Conservation (phyloP, 768 basidiomycete genomes). For the Nidularia sp. region DNA sequence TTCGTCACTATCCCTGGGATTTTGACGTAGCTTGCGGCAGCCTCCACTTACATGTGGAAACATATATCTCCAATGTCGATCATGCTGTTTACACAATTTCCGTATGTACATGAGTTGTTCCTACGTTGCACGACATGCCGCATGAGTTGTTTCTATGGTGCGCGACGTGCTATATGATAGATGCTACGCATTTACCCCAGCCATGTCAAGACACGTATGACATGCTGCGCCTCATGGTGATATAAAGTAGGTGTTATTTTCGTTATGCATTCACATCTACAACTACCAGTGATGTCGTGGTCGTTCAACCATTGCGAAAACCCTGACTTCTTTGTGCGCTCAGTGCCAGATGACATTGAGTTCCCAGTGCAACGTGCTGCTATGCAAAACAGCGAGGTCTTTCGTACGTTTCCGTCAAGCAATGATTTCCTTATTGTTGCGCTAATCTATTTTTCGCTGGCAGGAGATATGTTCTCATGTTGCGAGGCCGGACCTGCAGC, state of each 20-base stretch:
- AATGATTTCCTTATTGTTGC: background rate
- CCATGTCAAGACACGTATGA: slow-evolving; percentile 4
- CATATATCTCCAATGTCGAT: slow-evolving; percentile 19
- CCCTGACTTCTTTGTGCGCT: slow-evolving; percentile 55
- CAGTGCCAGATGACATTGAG: slow-evolving; percentile 42
- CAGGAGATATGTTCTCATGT: slow-evolving; percentile 67
- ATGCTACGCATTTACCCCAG: background rate
- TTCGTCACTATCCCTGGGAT: slow-evolving; percentile 24
- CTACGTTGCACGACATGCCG: too few relatives aligned
- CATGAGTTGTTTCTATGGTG: too few relatives aligned
- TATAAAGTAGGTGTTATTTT: slow-evolving; percentile 5
- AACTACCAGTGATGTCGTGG: slow-evolving; percentile 19
- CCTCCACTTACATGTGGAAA: too few relatives aligned
- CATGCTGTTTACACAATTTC: slow-evolving; percentile 8
- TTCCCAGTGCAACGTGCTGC: slow-evolving; percentile 48
- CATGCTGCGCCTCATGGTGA: slow-evolving; percentile 12
- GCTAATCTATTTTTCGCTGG: slow-evolving; percentile 9
- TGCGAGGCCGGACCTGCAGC: slow-evolving; percentile 33
- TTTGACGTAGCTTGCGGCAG: slow-evolving; percentile 30
- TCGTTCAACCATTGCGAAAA: slow-evolving; percentile 38
- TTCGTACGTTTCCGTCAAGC: slow-evolving; percentile 39
- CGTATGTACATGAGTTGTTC: background rate
- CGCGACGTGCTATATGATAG: background rate
- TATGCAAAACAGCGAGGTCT: slow-evolving; percentile 55
- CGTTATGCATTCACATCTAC: slow-evolving; percentile 2